Evolutionary conservation across 306 rosid genomes (phyloP).

Genomic region (Quillaja saponaria): DNA sequence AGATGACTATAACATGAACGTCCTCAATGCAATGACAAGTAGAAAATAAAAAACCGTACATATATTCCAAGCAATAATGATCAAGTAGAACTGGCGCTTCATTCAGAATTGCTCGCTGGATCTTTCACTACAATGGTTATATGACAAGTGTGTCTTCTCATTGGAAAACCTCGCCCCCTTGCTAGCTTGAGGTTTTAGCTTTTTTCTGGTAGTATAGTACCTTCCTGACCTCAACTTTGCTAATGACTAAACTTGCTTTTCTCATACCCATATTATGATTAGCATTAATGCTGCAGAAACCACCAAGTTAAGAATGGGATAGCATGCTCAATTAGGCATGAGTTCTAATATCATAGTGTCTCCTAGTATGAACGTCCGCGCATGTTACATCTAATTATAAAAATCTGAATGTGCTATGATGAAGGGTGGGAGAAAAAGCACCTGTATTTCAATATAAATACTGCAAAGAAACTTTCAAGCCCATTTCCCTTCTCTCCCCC

Average conservation of each 20-base stretch:
- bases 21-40: not conserved
- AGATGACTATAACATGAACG: not conserved
- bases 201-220: conserved; percentile 41
- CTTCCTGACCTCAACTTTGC: conserved; percentile 56
- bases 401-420: no score
- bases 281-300: conserved; percentile 54
- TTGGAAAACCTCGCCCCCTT: conserved; percentile 40
- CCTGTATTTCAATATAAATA: no score
- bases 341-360: conserved; percentile 47
- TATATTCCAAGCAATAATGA: conserved; percentile 4
- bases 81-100: conserved; percentile 38
- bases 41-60: not conserved
- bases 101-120: conserved; percentile 29
- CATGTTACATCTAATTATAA: no score
- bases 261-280: conserved; percentile 50
- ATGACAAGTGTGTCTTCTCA: conserved; percentile 49
- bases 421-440: no score
- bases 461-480: no score
- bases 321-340: conserved; percentile 50
- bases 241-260: conserved; percentile 46
- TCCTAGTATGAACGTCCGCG: conserved; percentile 46
- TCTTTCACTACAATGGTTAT: conserved; percentile 46
- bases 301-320: conserved; percentile 46
- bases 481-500: no score
- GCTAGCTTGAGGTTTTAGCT: conserved; percentile 41